Evolutionary conservation across 768 basidiomycete species (phyloP), one percentile per base, ranked within the genome.

Genomic region (Nevesoporus exiguus): DNA sequence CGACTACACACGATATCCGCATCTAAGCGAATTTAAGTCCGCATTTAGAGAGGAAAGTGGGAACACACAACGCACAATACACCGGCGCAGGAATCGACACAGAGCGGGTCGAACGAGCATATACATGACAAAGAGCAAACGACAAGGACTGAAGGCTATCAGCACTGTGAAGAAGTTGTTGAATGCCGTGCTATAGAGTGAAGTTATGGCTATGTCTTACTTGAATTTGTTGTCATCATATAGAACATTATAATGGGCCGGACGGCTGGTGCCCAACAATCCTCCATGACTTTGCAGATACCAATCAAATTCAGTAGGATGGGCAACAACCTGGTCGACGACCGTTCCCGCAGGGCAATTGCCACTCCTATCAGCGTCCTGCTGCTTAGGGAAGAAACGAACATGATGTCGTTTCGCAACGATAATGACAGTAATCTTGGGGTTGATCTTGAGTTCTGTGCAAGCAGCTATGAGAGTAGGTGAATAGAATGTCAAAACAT

Each of bases 31-130:
- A 41, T 19, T 33, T 51, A n/a, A 57, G 56, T 33, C 39, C 17
- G 34, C 2, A 29, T 40, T 39, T 49, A 27, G 17, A 51, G 2
- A 24, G 13, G 15, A n/a, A n/a, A 47, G 33, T 2, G 10, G 6
- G 3, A 31, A 34, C 14, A 36, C 33, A 1, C n/a, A 24, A 68
- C 84, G 62, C 62, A 90, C 88, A 90, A 60, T 90, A 90, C 0
- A 90, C 88, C 0, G 89, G 89, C 0, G 88, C 89, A 0, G 89
- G 89, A 47, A 90, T 90, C 0, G 89, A 90, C 1, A 90, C 89
- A 0, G 88, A 87, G 22, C 89, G 83, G 3, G 88, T 90, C 10
- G 88, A 82, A 3, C 89, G 80, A 1, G 89, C 87, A 58, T 90
- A 93, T 0, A 90, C 83, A 44, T 93, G 88, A 62, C 88, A 90